Percentiles rank a stretch among this genome's conserved stretches.
These are phyloP conservation scores for Arthroderma sp. DNA, from an alignment of 2,329 filamentous ascomycete genomes.

Conservation along the genomic window DNA sequence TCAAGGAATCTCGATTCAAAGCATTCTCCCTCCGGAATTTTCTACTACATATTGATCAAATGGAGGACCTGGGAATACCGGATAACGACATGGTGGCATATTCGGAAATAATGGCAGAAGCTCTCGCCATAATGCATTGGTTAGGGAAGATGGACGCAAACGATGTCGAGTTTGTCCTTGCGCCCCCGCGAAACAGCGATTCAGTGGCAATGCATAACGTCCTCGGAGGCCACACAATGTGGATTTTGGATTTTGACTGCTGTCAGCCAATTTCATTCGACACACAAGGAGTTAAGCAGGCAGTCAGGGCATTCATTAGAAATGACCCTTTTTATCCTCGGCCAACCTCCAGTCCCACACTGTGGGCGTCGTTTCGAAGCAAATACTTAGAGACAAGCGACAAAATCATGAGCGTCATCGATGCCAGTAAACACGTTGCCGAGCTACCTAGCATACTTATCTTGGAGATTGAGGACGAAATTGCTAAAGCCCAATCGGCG, in stretches of 20 bases:
- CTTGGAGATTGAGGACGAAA: too few relatives aligned
- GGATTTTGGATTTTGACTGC: conserved; percentile 39
- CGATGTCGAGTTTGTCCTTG: conserved; percentile 45
- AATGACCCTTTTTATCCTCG: conserved; percentile 43
- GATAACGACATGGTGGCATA: conserved; percentile 18
- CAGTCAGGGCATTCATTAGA: conserved; percentile 31
- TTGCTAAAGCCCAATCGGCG: too few relatives aligned
- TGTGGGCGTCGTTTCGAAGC: conserved; percentile 18
- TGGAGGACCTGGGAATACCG: conserved; percentile 31
- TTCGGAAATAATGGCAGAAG: conserved; percentile 35
- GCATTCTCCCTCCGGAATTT: conserved; percentile 36
- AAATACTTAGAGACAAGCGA: conserved; percentile 15
- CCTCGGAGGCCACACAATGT: conserved; percentile 27
- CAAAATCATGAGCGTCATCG: not conserved
- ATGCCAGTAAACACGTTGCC: too few relatives aligned
- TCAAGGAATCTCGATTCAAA: conserved; percentile 13
- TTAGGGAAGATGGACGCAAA: conserved; percentile 35
- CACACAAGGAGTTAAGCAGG: conserved; percentile 26
- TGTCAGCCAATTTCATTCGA: conserved; percentile 28
- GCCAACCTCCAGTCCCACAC: conserved; percentile 14
- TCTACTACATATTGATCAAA: conserved; percentile 38
- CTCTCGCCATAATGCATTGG: conserved; percentile 42
- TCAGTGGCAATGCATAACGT: conserved; percentile 6
- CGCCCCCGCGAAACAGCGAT: conserved; percentile 5
- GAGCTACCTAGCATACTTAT: too few relatives aligned